These are phyloP conservation scores for Nevesoporus exiguus DNA, from an alignment of 768 basidiomycete species.

Conservation along the genomic window DNA sequence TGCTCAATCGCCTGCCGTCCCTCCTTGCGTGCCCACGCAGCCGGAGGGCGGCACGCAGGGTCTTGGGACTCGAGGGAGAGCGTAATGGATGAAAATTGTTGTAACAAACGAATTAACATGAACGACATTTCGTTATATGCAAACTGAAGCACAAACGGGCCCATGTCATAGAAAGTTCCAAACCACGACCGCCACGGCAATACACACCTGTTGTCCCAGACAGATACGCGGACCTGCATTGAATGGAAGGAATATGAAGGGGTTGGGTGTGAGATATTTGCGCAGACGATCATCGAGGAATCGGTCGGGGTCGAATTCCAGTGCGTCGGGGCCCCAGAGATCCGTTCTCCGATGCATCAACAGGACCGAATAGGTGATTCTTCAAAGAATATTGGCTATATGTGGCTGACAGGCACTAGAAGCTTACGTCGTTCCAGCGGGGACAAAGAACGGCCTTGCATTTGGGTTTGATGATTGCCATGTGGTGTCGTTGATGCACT, in stretches of 20 bases:
- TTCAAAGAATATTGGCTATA: constrained; percentile 3
- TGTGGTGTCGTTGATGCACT: constrained; percentile 23
- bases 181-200: not conserved
- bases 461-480: constrained; percentile 21
- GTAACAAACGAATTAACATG: constrained; percentile 30
- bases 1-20: constrained; percentile 28
- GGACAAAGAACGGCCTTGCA: constrained; percentile 30
- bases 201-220: constrained; percentile 35
- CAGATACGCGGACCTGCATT: constrained; percentile 27
- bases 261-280: constrained; percentile 37
- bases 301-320: constrained; percentile 39
- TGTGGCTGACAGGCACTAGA: not conserved
- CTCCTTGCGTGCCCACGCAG: constrained; percentile 22
- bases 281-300: constrained; percentile 37
- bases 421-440: constrained; percentile 21
- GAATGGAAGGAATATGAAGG: constrained; percentile 39
- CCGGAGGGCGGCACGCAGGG: constrained; percentile 24
- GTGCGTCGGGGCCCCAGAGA: constrained; percentile 38
- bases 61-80: constrained; percentile 29
- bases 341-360: constrained; percentile 36
- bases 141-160: constrained; percentile 23
- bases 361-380: constrained; percentile 28
- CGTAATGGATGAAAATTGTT: constrained; percentile 24
- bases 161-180: not conserved
- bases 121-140: constrained; percentile 35